Evolutionary conservation across 129 eudicot genomes (phyloP).

Genomic region (Silybum marianum): DNA sequence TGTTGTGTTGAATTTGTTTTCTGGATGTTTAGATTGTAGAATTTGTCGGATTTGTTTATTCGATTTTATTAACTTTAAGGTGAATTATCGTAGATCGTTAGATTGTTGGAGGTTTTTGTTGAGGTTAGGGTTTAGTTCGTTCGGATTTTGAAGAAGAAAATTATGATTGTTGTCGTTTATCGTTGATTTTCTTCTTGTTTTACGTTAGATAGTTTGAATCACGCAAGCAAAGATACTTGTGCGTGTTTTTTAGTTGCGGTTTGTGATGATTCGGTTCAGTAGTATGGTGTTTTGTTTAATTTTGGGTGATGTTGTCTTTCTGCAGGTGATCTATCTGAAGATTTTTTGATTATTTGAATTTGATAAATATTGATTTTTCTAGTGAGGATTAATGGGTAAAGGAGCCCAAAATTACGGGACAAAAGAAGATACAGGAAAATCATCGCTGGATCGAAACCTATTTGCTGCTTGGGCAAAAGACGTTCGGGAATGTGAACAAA

Average conservation of each 20-base stretch:
- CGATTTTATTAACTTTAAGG: conserved; percentile 1
- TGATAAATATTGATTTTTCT: conserved; percentile 10
- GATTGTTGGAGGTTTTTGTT: conserved; percentile 21
- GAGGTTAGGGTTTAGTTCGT: conserved; percentile 24
- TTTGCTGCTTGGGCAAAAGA: conserved; percentile 76
- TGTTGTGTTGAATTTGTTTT: not conserved
- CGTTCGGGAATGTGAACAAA: conserved; percentile 65
- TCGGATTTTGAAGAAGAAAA: conserved; percentile 6
- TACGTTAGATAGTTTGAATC: conserved; percentile 1
- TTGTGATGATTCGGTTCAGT: conserved; percentile 4
- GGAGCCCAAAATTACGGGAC: conserved; percentile 63
- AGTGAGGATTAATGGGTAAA: conserved; percentile 61
- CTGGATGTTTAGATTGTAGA: conserved; percentile 13
- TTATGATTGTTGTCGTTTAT: not conserved
- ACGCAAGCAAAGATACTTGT: not conserved
- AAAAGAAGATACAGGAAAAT: conserved; percentile 32
- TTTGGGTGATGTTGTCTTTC: not conserved
- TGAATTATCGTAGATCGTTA: conserved; percentile 21
- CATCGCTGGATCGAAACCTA: conserved; percentile 25
- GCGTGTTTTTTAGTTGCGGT: too few relatives aligned
- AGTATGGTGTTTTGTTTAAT: not conserved
- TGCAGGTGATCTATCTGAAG: conserved; percentile 29
- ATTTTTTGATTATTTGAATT: conserved; percentile 13
- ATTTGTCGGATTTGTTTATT: conserved; percentile 14
- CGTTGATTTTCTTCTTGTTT: conserved; percentile 7